Conservation (phyloP, 495 filamentous ascomycete genomes). For the Tuber magnatum region DNA sequence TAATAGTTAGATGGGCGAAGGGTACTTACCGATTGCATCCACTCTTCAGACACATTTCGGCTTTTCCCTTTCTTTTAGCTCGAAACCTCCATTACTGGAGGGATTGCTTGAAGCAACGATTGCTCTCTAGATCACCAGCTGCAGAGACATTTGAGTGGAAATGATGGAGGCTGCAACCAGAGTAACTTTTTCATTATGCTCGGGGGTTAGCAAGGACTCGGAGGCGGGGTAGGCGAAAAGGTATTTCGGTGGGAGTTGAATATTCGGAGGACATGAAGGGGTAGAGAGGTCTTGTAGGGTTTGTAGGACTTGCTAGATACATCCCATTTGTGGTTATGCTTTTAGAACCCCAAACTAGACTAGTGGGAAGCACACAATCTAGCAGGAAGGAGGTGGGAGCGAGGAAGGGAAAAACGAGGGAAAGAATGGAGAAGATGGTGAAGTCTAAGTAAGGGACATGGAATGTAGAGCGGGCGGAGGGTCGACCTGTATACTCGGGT, state of each 20-base stretch:
- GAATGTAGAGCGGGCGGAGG: background rate
- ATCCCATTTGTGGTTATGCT: background rate
- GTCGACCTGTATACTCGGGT: no score
- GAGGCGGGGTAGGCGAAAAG: background rate
- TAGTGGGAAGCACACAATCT: background rate
- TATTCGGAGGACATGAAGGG: background rate
- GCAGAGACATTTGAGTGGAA: background rate
- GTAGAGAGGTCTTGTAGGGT: background rate
- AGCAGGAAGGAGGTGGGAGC: background rate
- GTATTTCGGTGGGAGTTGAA: background rate
- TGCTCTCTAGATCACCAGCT: background rate
- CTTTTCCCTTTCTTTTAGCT: background rate
- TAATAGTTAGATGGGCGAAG: background rate
- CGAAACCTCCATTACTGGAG: background rate
- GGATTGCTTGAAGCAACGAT: background rate
- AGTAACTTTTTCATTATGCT: background rate
- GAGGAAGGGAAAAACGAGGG: background rate
- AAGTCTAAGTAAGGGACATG: background rate
- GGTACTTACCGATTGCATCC: background rate
- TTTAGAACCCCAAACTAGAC: background rate
- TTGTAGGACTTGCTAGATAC: background rate
- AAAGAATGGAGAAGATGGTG: background rate
- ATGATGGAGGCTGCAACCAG: background rate
- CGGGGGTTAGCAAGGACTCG: background rate
- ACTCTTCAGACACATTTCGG: background rate